phyloP scores from a whole-genome alignment of 1,284 basidiomycete genomes.

The Xanthoconium separans region DNA sequence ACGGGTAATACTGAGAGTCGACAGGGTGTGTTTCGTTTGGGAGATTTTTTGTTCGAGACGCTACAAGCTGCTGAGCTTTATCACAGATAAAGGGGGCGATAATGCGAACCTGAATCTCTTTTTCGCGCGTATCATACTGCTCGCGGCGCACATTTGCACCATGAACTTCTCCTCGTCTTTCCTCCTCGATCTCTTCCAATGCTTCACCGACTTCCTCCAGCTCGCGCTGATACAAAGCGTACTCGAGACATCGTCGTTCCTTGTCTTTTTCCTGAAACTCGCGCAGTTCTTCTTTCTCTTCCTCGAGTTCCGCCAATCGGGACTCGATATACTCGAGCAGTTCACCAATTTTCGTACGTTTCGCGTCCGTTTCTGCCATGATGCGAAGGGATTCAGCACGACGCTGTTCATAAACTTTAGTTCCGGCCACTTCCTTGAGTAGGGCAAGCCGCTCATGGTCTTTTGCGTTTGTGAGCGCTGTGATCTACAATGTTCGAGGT shows the following conservation, averaged over 20 bases:
- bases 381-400: constrained; percentile 90
- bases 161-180: constrained; percentile 81
- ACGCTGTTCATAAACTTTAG: constrained; percentile 96
- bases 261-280: constrained; percentile 96
- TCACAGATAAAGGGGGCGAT: constrained; percentile 3
- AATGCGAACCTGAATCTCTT: constrained; percentile 69
- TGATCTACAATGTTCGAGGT: constrained; percentile 61
- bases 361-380: constrained; percentile 95
- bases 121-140: constrained; percentile 82
- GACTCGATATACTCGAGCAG: constrained; percentile 90
- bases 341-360: constrained; percentile 89
- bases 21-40: constrained; percentile 67
- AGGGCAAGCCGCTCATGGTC: constrained; percentile 92
- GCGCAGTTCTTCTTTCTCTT: constrained; percentile 96
- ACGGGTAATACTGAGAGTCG: constrained; percentile 68
- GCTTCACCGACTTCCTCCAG: constrained; percentile 85
- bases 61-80: constrained; percentile 38
- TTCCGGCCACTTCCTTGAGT: constrained; percentile 97
- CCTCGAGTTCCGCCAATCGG: constrained; percentile 87
- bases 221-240: constrained; percentile 90
- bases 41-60: constrained; percentile 74
- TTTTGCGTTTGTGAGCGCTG: constrained; percentile 95
- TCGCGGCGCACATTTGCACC: constrained; percentile 78
- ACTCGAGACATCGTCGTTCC: constrained; percentile 93
- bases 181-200: constrained; percentile 82